Percentiles rank a stretch among this genome's conserved stretches.
phyloP scores from a whole-genome alignment of 2,329 filamentous ascomycete genomes.

The Akanthomyces uredinophilus region DNA sequence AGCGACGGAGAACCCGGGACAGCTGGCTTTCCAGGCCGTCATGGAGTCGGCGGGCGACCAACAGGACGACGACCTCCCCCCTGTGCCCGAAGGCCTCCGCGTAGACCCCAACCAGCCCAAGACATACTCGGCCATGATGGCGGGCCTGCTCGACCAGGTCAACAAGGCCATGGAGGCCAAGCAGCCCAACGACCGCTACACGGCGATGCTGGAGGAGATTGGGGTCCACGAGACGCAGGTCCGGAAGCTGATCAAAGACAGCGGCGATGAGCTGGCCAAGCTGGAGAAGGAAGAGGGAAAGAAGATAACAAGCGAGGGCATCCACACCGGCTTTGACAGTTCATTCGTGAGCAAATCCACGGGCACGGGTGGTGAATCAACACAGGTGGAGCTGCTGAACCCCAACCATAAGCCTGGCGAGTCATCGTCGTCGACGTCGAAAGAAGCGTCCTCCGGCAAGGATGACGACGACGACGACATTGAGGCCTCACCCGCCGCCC shows the following conservation, averaged over 20 bases:
- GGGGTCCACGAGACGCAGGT: conserved; percentile 74
- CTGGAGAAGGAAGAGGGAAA: conserved; percentile 77
- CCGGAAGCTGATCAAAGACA: conserved; percentile 67
- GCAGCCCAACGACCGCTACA: conserved; percentile 62
- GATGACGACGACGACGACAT: conserved; percentile 70
- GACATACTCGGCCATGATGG: conserved; percentile 96
- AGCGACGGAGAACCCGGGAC: conserved; percentile 58
- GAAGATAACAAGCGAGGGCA: conserved; percentile 91
- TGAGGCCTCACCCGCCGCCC: conserved; percentile 71
- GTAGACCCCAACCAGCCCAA: conserved; percentile 67
- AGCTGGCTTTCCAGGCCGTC: conserved; percentile 83
- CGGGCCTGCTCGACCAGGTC: conserved; percentile 88
- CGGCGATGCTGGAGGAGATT: conserved; percentile 74
- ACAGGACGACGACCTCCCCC: conserved; percentile 69
- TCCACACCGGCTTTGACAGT: conserved; percentile 86
- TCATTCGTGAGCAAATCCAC: conserved; percentile 68
- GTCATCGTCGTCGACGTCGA: conserved; percentile 2
- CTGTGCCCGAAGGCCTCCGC: conserved; percentile 74
- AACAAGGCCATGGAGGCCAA: conserved; percentile 79
- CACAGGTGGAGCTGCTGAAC: conserved; percentile 70
- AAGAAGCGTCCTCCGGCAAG: conserved; percentile 25
- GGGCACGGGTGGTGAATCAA: conserved; percentile 39
- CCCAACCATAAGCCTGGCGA: conserved; percentile 40
- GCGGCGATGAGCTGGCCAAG: conserved; percentile 68
- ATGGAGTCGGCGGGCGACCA: conserved; percentile 73